Percentiles rank a stretch among this genome's conserved stretches.
These are phyloP conservation scores for Pharnaceum exiguum DNA, from an alignment of 148 eudicot genomes.

Conservation along the genomic window DNA sequence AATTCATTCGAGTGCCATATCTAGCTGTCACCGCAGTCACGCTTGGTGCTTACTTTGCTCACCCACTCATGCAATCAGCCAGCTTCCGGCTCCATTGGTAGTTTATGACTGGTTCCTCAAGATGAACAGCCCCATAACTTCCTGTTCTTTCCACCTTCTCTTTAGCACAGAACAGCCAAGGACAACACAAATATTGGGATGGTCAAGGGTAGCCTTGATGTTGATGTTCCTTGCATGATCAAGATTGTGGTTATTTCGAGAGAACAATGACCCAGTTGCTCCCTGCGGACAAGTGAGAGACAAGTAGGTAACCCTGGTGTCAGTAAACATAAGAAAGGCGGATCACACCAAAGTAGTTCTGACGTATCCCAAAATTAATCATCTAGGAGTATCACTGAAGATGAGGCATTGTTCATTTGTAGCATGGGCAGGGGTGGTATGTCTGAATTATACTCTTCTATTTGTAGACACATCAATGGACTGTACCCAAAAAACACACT, in stretches of 20 bases:
- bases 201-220: too few species aligned
- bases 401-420: slow-evolving; percentile 3
- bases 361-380: too few species aligned
- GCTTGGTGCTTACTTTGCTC: slow-evolving; percentile 83
- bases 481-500: not conserved
- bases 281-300: too few species aligned
- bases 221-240: too few species aligned
- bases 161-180: too few species aligned
- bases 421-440: slow-evolving; percentile 1
- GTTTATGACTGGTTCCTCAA: slow-evolving; percentile 1
- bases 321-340: too few species aligned
- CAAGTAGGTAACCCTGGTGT: too few species aligned
- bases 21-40: slow-evolving; percentile 68
- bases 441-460: not conserved
- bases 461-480: not conserved
- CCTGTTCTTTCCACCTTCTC: too few species aligned
- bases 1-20: slow-evolving; percentile 84
- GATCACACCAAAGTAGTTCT: too few species aligned
- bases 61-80: slow-evolving; percentile 94
- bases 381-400: not conserved
- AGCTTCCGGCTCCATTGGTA: slow-evolving; percentile 93
- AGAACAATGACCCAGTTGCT: too few species aligned
- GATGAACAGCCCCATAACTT: not conserved
- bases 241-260: too few species aligned
- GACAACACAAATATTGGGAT: too few species aligned